Conservation (phyloP, 257 asterid species). For the Rhazya stricta region DNA sequence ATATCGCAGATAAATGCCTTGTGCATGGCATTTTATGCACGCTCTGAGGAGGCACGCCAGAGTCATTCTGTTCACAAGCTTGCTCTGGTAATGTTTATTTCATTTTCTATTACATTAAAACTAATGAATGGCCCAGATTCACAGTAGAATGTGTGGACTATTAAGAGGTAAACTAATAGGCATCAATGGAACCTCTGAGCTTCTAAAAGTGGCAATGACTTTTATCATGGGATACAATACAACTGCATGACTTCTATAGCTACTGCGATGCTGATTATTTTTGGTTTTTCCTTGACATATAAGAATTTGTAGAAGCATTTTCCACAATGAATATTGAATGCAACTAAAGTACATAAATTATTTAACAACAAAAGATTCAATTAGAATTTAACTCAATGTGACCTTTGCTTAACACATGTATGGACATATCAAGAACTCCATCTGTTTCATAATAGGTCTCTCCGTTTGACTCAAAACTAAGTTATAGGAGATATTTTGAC, state of each 20-base stretch:
- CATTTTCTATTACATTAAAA: background rate
- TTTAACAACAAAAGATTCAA: background rate
- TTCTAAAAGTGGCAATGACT: background rate
- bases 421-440: background rate
- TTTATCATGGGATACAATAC: background rate
- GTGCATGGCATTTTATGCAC: conserved; percentile 99
- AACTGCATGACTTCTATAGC: no score
- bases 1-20: conserved; percentile 75
- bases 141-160: background rate
- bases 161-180: background rate
- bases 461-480: background rate
- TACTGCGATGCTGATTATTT: no score
- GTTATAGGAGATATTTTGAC: no score
- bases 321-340: background rate
- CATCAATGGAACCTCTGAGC: background rate
- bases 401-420: background rate
- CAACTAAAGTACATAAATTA: background rate
- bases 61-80: conserved; percentile 95
- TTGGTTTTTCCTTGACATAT: no score
- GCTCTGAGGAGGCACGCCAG: conserved; percentile 95
- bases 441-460: background rate
- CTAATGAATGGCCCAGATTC: background rate
- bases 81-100: conserved; percentile 61
- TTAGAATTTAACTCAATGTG: background rate
- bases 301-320: background rate